phyloP scores from a whole-genome alignment of 2,329 filamentous ascomycete genomes.

The Biscogniauxia sp. region DNA sequence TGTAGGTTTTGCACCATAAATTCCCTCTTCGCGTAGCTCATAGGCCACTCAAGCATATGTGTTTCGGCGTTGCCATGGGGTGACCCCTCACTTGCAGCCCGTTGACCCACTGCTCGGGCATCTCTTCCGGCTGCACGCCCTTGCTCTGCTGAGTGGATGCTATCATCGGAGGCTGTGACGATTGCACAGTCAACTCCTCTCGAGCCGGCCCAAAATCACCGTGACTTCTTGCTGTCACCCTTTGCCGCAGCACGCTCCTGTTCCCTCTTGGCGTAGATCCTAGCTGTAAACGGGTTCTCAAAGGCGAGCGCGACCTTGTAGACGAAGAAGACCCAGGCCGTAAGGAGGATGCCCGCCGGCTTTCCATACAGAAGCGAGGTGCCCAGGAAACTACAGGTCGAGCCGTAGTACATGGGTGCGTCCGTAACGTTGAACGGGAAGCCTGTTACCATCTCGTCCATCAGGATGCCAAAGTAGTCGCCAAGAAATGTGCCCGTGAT shows the following conservation, averaged over 20 bases:
- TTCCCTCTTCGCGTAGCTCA: background rate
- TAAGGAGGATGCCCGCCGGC: constrained; percentile 79
- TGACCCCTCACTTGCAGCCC: background rate
- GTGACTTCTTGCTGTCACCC: constrained; percentile 50
- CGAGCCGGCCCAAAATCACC: constrained; percentile 32
- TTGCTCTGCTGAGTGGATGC: background rate
- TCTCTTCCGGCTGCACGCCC: background rate
- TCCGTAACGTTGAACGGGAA: constrained; percentile 93
- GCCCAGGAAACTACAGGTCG: constrained; percentile 87
- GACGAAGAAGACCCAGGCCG: constrained; percentile 69
- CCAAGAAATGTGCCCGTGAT: constrained; percentile 95
- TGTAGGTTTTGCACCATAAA: background rate
- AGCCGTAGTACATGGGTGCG: constrained; percentile 96
- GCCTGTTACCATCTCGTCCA: constrained; percentile 90
- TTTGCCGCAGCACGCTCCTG: constrained; percentile 48
- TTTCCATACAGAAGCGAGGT: constrained; percentile 82
- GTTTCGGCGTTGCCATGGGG: background rate
- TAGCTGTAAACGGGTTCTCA: constrained; percentile 92
- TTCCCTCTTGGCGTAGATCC: constrained; percentile 88
- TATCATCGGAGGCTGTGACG: background rate
- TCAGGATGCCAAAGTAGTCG: constrained; percentile 97
- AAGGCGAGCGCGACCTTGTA: constrained; percentile 80
- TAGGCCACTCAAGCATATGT: no score
- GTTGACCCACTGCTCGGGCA: background rate
- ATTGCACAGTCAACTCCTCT: background rate